Base-by-base conservation (phyloP, 2,329 filamentous ascomycete genomes). In the Fusarium foetens region DNA sequence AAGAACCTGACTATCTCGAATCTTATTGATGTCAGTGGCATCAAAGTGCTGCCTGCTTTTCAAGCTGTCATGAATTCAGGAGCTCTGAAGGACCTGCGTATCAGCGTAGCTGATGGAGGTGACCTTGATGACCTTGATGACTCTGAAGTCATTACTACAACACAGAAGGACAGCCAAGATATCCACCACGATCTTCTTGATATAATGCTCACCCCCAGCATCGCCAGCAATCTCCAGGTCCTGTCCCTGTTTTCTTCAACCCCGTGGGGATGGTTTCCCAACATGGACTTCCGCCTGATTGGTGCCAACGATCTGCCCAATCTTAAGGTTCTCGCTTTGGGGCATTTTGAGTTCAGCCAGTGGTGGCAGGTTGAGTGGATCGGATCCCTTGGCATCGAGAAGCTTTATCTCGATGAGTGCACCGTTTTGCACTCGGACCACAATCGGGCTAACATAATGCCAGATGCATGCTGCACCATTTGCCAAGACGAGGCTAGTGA, bases 341-440 rank as follows among this genome's bases (percentile, higher is more conserved):
- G 82, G 1, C 80, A 80, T 7, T 83, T 80, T 43, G 78, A 79
- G 5, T 84, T 87, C 63, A 79, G 79, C 8, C 79, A 85, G 29
- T 80, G 84, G 46, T 82, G 81, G 77, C 84, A 87, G 57, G 68
- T 86, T 1, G 81, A 83, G 17, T 86, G 84, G 84, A 80, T 87
- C 14, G 71, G 82, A 0, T 79, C 79, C 0, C 80, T 86, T 16
- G 75, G 70, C 13, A 27, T 69, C 4, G 69, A 80, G 31, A 79
- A 82, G 45, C 77, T 87, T 0, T 79, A 82, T 19, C 76, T 86
- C 0, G 83, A 85, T 49, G 77, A 83, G 55, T 86, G 84, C 52
- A 72, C 79, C 5, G 82, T 84, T 29, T 53, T 79, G 12, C 60
- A 58, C 27, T 43, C 58, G 11, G 62, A 58, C 1, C 6, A 25